A percentile compares a stretch with the other conserved stretches of the same genome.
phyloP scores from a whole-genome alignment of 2,329 filamentous ascomycete genomes.

The Didymella pinodella region DNA sequence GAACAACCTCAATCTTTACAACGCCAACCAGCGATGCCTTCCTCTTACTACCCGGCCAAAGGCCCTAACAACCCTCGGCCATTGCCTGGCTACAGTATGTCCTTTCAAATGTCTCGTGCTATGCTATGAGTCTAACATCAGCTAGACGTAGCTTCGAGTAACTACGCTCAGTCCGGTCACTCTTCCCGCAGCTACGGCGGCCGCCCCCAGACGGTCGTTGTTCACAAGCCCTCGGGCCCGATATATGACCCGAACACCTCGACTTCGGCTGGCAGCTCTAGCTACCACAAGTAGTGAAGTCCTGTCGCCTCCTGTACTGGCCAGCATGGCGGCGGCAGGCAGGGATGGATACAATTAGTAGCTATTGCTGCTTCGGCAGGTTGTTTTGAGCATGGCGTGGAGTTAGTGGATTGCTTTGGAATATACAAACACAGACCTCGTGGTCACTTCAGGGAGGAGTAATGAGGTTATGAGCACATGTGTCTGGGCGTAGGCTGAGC shows the following conservation, averaged over 20 bases:
- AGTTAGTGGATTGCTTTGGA: background rate
- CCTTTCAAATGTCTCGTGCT: background rate
- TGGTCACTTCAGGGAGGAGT: no score
- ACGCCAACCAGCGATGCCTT: conserved; percentile 15
- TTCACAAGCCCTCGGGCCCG: conserved; percentile 7
- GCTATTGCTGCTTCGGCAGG: background rate
- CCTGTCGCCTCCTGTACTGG: background rate
- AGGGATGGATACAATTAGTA: conserved; percentile 17
- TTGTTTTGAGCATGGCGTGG: conserved; percentile 5
- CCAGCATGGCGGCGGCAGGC: background rate
- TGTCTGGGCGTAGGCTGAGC: no score
- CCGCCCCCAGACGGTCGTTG: conserved; percentile 8
- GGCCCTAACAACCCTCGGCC: background rate
- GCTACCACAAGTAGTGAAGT: conserved; percentile 4
- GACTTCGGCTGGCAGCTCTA: background rate
- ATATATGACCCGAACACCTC: conserved; percentile 12
- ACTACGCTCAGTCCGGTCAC: conserved; percentile 11
- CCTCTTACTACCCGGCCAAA: conserved; percentile 10
- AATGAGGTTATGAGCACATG: no score
- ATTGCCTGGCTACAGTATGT: conserved; percentile 10
- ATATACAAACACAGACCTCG: no score
- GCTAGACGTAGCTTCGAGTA: conserved; percentile 4
- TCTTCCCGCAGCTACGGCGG: conserved; percentile 8
- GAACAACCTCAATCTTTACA: background rate
- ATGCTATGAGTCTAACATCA: conserved; percentile 2